Base-by-base conservation (phyloP, 176 grass and related monocot genomes). In the Lolium rigidum region DNA sequence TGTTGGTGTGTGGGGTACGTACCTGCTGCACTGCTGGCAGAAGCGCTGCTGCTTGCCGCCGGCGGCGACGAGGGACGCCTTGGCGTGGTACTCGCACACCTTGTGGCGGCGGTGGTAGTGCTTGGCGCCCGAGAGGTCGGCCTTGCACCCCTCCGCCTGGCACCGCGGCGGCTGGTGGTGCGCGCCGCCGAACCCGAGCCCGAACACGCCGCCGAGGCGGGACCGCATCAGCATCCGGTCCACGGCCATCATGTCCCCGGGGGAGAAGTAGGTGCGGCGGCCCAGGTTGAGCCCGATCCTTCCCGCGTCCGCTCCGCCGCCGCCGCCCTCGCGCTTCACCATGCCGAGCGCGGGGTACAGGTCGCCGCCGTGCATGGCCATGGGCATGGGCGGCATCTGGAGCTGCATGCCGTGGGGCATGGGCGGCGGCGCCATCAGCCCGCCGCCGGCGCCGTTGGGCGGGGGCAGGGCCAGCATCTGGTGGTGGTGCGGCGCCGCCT, bases 21-120 rank as follows among this genome's bases (percentile, higher is more conserved):
- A 95, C 96, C 96, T 94, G 90, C 93, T 95, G 90, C 96, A 98
- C 72, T 98, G 96, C 85, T 98, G 96, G 90, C 96, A 98, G 90
- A 98, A 95, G 51, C 96, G 90, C 84, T 98, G 89, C 85, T 95
- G 96, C 86, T 94, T 81, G 10, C 93, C 93, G 37, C 10, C 82
- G 43, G 89, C 87, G 61, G 73, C 46, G 87, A 98, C 93, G 82
- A 95, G 83, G 50, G 93, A 46, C 17, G 96, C 92, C 93, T 98
- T 98, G 87, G 96, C 93, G 65, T 98, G 96, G 89, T 95, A 89
- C 90, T 98, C 96, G 83, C 96, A 98, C 17, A 98, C 96, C 86
- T 98, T 98, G 76, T 98, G 96, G 70, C 96, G 94, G 72, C 96
- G 90, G 64, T 98, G 93, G 90, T 98, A 98, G 78, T 98, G 96